Conservation (phyloP, 148 eudicot species). For the Rhododendron griersonianum region DNA sequence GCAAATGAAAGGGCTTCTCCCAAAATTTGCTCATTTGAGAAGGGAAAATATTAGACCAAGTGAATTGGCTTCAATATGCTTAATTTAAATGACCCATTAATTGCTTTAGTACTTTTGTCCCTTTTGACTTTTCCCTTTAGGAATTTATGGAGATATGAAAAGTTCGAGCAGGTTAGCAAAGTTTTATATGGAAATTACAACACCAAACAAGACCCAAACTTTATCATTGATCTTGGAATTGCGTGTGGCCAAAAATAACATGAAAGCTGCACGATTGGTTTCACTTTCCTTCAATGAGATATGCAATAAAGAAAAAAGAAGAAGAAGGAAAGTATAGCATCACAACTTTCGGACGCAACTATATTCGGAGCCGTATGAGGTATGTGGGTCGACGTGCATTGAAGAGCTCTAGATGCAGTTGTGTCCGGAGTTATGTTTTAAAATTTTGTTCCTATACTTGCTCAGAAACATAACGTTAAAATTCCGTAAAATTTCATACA, state of each 20-base stretch:
- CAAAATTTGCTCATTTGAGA: neutral
- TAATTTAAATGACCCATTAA: neutral
- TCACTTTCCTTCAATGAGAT: neutral
- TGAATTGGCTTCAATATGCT: neutral
- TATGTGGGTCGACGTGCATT: neutral
- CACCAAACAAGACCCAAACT: neutral
- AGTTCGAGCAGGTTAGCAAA: constrained; percentile 1
- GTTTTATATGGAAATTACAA: neutral
- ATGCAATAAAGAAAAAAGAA: neutral
- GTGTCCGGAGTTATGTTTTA: neutral
- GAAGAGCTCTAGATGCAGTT: neutral
- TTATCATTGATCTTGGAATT: neutral
- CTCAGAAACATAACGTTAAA: too few species aligned
- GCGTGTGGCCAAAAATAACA: neutral
- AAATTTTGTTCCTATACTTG: neutral
- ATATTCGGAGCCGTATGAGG: neutral
- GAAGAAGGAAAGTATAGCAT: neutral
- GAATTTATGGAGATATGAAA: neutral
- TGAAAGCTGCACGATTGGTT: neutral
- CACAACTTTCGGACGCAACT: neutral
- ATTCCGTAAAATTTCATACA: too few species aligned
- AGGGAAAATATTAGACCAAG: neutral
- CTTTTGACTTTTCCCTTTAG: neutral
- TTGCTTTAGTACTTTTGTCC: neutral
- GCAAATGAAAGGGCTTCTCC: neutral